These are phyloP conservation scores for Pythium biforme DNA, from an alignment of 352 stramenopile genomes.

Conservation along the genomic window DNA sequence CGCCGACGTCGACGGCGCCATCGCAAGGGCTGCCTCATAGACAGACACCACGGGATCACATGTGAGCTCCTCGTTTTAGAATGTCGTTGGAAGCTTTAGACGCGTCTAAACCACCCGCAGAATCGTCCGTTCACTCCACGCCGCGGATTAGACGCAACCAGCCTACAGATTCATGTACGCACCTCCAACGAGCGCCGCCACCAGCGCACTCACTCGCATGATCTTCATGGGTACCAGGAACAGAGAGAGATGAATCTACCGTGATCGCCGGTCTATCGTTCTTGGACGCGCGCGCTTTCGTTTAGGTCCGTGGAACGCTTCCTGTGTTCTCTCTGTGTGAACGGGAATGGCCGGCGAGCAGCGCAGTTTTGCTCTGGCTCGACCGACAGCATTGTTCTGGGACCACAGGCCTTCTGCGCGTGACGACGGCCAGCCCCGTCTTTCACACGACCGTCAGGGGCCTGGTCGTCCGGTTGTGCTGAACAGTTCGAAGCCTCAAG, in stretches of 20 bases:
- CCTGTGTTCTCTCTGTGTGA: conserved; percentile 3
- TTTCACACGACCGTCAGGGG: neutral
- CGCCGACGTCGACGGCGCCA: conserved; percentile 4
- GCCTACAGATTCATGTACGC: too few species aligned
- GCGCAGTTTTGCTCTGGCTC: conserved; percentile 4
- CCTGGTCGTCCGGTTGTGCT: conserved; percentile 17
- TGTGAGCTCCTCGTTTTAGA: neutral
- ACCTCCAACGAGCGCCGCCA: conserved; percentile 15
- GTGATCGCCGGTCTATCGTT: neutral
- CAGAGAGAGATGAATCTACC: neutral
- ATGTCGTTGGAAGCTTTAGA: neutral
- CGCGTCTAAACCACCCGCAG: neutral
- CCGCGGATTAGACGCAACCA: too few species aligned
- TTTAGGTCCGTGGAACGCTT: too few species aligned
- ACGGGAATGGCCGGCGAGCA: neutral
- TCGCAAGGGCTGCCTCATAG: conserved; percentile 10
- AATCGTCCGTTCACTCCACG: too few species aligned
- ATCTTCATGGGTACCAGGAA: conserved; percentile 23
- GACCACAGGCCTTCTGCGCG: neutral
- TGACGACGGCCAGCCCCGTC: conserved; percentile 1
- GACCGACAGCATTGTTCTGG: neutral
- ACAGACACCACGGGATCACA: neutral
- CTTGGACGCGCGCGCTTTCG: neutral
- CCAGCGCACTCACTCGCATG: conserved; percentile 8
- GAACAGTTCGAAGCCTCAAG: conserved; percentile 3